Conservation (phyloP, 495 filamentous ascomycete species). For the Hypoxylon trugodes region DNA sequence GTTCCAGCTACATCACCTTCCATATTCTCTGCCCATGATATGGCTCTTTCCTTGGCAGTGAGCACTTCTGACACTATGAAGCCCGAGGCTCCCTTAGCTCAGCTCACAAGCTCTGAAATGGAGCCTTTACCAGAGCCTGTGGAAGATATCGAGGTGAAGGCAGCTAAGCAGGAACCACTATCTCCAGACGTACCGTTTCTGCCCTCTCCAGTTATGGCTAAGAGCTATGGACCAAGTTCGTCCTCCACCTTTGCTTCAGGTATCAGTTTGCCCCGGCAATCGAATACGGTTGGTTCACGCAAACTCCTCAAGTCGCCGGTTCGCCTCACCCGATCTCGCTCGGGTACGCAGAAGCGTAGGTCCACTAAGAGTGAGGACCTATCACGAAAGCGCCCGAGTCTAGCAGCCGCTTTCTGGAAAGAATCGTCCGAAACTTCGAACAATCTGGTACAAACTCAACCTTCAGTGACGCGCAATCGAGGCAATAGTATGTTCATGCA, state of each 20-base stretch:
- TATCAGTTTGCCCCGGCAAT: conserved; percentile 51
- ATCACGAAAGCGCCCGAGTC: conserved; percentile 50
- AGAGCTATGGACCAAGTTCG: conserved; percentile 60
- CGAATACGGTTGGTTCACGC: conserved; percentile 54
- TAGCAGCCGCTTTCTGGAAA: conserved; percentile 46
- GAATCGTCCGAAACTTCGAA: conserved; percentile 17
- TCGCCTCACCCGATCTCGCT: conserved; percentile 52
- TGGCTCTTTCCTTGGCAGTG: conserved; percentile 83
- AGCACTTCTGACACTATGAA: conserved; percentile 85
- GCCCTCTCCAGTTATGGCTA: conserved; percentile 68
- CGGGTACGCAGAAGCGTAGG: conserved; percentile 57
- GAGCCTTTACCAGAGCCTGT: conserved; percentile 37
- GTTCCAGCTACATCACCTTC: conserved; percentile 47
- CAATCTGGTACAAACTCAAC: background rate
- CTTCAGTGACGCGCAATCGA: background rate
- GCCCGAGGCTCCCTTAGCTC: conserved; percentile 72
- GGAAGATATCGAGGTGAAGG: conserved; percentile 8
- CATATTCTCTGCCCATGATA: conserved; percentile 73
- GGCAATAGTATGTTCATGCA: conserved; percentile 45
- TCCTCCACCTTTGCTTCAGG: conserved; percentile 52
- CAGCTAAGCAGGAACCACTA: conserved; percentile 23
- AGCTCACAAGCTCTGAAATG: conserved; percentile 53
- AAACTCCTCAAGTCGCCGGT: conserved; percentile 56
- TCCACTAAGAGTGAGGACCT: conserved; percentile 43
- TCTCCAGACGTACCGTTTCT: conserved; percentile 53